A percentile compares a stretch with the other conserved stretches of the same genome.
These are phyloP conservation scores for Pichia sp. DNA, from an alignment of 1,139 yeast genomes.

Conservation along the genomic window DNA sequence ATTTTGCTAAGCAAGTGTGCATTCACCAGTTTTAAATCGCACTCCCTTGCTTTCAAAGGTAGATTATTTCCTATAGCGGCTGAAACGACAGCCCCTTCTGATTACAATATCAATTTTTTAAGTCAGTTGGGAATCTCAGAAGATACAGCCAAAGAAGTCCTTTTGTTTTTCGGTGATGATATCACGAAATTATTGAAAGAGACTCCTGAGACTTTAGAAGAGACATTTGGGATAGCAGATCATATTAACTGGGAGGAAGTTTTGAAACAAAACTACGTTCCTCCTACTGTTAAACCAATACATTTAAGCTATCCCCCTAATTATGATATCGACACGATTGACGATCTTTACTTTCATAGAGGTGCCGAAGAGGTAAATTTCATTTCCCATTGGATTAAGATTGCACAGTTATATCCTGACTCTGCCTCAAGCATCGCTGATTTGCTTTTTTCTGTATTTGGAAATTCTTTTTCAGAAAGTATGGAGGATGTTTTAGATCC, in stretches of 20 bases:
- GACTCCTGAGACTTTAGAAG: conserved; percentile 28
- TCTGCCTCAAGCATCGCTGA: conserved; percentile 48
- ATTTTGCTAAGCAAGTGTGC: conserved; percentile 37
- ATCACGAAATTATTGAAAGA: conserved; percentile 22
- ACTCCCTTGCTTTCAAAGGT: conserved; percentile 32
- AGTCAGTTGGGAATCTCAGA: conserved; percentile 41
- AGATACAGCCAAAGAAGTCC: conserved; percentile 39
- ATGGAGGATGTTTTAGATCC: conserved; percentile 35
- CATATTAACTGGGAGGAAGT: conserved; percentile 8
- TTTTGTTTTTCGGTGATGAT: conserved; percentile 30
- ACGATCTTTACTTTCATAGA: conserved; percentile 38
- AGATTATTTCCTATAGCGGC: conserved; percentile 44
- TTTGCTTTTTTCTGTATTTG: conserved; percentile 39
- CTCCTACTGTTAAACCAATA: conserved; percentile 29
- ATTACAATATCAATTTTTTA: conserved; percentile 47
- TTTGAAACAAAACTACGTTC: conserved; percentile 23
- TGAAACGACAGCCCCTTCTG: conserved; percentile 49
- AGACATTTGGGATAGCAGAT: conserved; percentile 31
- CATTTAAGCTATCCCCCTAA: conserved; percentile 35
- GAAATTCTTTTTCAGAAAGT: conserved; percentile 31
- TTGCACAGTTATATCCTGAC: conserved; percentile 50
- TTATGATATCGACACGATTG: conserved; percentile 32
- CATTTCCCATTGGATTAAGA: conserved; percentile 45
- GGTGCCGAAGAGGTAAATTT: conserved; percentile 38
- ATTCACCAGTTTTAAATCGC: conserved; percentile 30